These are phyloP conservation scores for Pseudogymnoascus sp. DNA, from an alignment of 2,329 filamentous ascomycete genomes.

Conservation along the genomic window DNA sequence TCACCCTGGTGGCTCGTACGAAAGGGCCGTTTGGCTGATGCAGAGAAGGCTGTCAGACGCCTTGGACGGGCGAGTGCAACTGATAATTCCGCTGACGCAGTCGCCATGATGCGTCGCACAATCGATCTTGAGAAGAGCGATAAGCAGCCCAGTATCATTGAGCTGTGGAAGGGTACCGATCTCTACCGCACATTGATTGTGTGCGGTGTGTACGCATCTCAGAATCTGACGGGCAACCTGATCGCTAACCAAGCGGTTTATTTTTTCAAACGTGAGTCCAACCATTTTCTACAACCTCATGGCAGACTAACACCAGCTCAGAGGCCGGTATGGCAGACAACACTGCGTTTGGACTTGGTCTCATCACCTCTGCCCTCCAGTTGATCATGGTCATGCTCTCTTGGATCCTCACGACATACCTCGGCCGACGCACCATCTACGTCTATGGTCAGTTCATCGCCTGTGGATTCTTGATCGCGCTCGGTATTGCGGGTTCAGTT, in stretches of 20 bases:
- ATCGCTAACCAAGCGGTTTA: slow-evolving; percentile 44
- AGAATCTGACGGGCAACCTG: slow-evolving; percentile 55
- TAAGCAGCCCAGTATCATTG: slow-evolving; percentile 37
- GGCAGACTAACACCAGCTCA: slow-evolving; percentile 31
- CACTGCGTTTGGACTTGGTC: slow-evolving; percentile 51
- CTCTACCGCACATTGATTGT: slow-evolving; percentile 46
- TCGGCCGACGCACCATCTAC: slow-evolving; percentile 57
- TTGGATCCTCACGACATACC: slow-evolving; percentile 57
- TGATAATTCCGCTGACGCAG: slow-evolving; percentile 35
- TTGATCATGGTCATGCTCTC: slow-evolving; percentile 56
- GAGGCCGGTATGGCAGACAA: slow-evolving; percentile 51
- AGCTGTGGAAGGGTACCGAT: slow-evolving; percentile 49
- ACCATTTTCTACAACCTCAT: slow-evolving; percentile 5
- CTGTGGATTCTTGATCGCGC: slow-evolving; percentile 43
- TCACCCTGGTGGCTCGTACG: slow-evolving; percentile 43
- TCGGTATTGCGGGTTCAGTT: slow-evolving; percentile 52
- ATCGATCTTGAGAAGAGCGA: slow-evolving; percentile 43
- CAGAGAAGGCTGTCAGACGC: slow-evolving; percentile 38
- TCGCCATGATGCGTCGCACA: slow-evolving; percentile 52
- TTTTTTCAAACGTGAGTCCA: slow-evolving; percentile 32
- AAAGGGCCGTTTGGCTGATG: slow-evolving; percentile 33
- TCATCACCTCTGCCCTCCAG: slow-evolving; percentile 58
- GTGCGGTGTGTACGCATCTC: slow-evolving; percentile 49
- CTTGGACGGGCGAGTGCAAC: slow-evolving; percentile 36
- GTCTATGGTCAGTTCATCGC: slow-evolving; percentile 51